Conservation (phyloP, 2,329 filamentous ascomycete genomes). For the Peltaster fructicola region DNA sequence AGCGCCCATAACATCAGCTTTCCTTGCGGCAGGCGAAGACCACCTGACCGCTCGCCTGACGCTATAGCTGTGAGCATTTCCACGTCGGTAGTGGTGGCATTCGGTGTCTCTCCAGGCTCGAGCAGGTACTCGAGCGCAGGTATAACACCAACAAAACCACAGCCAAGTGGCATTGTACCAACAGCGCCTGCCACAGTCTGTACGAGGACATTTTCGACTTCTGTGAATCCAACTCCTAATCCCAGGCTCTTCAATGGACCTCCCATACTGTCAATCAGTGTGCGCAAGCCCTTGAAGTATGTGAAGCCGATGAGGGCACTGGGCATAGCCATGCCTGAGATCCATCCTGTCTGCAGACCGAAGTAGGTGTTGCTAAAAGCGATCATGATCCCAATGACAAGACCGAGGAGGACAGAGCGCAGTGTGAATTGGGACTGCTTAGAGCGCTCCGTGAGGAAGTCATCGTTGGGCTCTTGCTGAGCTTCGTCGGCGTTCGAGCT, state of each 20-base stretch:
- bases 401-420: constrained; percentile 61
- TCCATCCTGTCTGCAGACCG: constrained; percentile 77
- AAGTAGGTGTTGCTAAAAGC: constrained; percentile 98
- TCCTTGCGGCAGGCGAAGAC: constrained; percentile 34
- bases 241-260: constrained; percentile 9
- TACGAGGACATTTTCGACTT: constrained; percentile 90
- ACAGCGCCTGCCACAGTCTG: constrained; percentile 92
- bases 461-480: constrained; percentile 13
- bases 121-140: constrained; percentile 82
- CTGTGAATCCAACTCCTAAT: constrained; percentile 51
- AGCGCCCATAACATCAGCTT: constrained; percentile 81
- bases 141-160: constrained; percentile 87
- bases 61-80: constrained; percentile 8
- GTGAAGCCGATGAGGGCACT: constrained; percentile 87
- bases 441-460: constrained; percentile 12
- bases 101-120: constrained; percentile 44
- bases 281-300: constrained; percentile 66
- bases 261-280: constrained; percentile 43
- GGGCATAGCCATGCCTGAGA: constrained; percentile 90
- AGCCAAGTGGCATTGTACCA: constrained; percentile 90
- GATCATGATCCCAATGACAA: constrained; percentile 74
- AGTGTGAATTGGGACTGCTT: constrained; percentile 51
- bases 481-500: too few species aligned
- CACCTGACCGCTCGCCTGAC: constrained; percentile 8
- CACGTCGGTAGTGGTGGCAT: constrained; percentile 7